Base-by-base conservation (phyloP, 306 rosid species). In the Dicorynia guianensis region DNA sequence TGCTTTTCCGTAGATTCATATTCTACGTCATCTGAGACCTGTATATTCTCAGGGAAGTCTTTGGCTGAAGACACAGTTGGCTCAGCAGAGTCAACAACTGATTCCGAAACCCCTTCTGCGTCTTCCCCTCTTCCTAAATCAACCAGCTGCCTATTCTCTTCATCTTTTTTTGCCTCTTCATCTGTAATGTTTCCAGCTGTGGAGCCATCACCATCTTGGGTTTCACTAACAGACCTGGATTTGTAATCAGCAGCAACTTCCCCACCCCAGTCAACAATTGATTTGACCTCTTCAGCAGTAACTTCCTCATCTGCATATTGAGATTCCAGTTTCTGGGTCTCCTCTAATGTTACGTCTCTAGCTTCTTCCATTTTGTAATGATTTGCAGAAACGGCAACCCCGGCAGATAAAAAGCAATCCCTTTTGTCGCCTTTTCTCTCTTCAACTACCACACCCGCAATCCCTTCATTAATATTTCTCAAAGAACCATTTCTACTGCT, bases 311-410 rank as follows among this genome's bases (percentile, higher is more conserved):
- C 68, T 55, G 63, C 68, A 10, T 11, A 63, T 14, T 18, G 64
- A 9, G 72, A 60, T 70, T 75, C 85, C 5, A 56, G 61, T 53
- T 76, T 79, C 34, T 44, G 77, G 34, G 50, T 67, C 55, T 81
- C 86, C 30, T 68, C 82, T 18, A 81, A 49, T 42, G 56, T 58
- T 35, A 78, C 89, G 68, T 87, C 74, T 18, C 79, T 61, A 38
- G 84, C 65, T 50, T 55, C 89, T 44, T 80, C 96, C 93, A 90
- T 88, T 77, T 73, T 7, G 43, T 12, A 52, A 33, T 47, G 48
- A 53, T 42, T 46, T 64, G 82, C 72, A 44, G 66, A 67, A 62
- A 58, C 42, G 55, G 68, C 47, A 3, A 5, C 7, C 42, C 46
- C 77, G 19, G 63, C 60, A 54, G 69, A 19, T 19, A 49, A 40